Percentiles rank a stretch among this genome's conserved stretches.
Conservation (phyloP, 1,284 basidiomycete species). For the Acaromyces ingoldii region DNA sequence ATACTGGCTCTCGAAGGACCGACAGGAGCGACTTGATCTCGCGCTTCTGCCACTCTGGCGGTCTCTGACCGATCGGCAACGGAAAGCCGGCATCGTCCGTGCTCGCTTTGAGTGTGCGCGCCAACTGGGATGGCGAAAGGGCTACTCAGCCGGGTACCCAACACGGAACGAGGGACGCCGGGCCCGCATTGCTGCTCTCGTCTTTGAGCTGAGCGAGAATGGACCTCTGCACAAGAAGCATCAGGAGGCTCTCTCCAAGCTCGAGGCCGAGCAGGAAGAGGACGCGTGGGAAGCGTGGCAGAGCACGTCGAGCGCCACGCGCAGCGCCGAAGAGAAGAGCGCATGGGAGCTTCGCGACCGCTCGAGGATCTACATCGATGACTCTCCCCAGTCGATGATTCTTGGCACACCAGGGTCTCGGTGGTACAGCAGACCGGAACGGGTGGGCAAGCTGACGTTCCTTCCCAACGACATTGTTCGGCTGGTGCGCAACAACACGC, state of each 20-base stretch:
- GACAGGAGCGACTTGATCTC: conserved; percentile 12
- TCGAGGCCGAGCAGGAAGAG: conserved; percentile 20
- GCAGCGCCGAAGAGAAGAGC: conserved; percentile 28
- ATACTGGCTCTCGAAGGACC: not conserved
- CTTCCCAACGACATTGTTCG: conserved; percentile 80
- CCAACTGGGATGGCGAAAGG: conserved; percentile 45
- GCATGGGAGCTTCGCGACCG: conserved; percentile 46
- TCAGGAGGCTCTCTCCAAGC: conserved; percentile 4
- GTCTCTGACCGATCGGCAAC: conserved; percentile 13
- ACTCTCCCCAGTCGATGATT: conserved; percentile 30
- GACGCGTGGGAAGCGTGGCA: conserved; percentile 41
- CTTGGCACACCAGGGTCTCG: conserved; percentile 23
- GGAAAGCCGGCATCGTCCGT: conserved; percentile 4
- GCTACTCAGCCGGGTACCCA: conserved; percentile 47
- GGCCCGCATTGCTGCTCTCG: not conserved
- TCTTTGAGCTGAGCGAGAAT: conserved; percentile 4
- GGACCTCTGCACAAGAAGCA: not conserved
- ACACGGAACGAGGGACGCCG: no score
- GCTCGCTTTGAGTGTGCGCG: conserved; percentile 21
- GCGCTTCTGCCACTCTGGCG: conserved; percentile 23
- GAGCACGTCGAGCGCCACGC: conserved; percentile 18
- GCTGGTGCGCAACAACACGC: conserved; percentile 78
- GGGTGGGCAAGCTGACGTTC: conserved; percentile 69
- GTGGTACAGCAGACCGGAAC: conserved; percentile 41
- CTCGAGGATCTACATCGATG: conserved; percentile 42